Evolutionary conservation across 306 rosid genomes (phyloP), one percentile per base, ranked within the genome.

Genomic region (Quercus agrifolia): DNA sequence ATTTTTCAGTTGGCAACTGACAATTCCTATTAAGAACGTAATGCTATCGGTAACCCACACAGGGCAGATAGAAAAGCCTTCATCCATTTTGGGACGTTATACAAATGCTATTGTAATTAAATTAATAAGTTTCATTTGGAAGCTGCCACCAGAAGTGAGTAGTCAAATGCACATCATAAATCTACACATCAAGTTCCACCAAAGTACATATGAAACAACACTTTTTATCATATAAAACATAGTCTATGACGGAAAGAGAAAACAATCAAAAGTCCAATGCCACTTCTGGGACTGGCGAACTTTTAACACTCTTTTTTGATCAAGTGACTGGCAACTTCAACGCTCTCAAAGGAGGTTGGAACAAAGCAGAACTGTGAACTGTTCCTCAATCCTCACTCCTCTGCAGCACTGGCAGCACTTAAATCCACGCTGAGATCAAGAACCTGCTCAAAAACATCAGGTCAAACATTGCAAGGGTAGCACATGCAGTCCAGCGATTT

Each of bases 401-500:
- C 97, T 35, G 97, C 97, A 57, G 98, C 98, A 85, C 97, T 90
- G 17, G 98, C 98, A 79, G 97, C 93, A 80, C 97, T 94, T 55
- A 94, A 86, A 90, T 94, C 98, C 90, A 94, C 97, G 44, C 88
- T 88, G 55, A 94, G 95, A 87, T 94, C 97, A 80, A 92, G 79
- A 78, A 79, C 93, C 97, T 94, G 90, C 51, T 54, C 87, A 80
- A 78, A 70, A 46, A 73, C 49, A 78, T 62, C 59, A 49, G 17
- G 54, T 12, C 61, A 71, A 35, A 38, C 77, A 73, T 33, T 54
- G 71, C 20, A 61, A 69, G 70, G 35, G 75, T 55, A 33, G 23
- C 33, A 41, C 23, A 38, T 28, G 31, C 52, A 77, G 79, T 66
- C 30, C 49, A 77, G 55, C 25, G n/a, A 86, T 75, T 57, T 12